phyloP scores from a whole-genome alignment of 768 basidiomycete species.

The Hygrocybe punicea region DNA sequence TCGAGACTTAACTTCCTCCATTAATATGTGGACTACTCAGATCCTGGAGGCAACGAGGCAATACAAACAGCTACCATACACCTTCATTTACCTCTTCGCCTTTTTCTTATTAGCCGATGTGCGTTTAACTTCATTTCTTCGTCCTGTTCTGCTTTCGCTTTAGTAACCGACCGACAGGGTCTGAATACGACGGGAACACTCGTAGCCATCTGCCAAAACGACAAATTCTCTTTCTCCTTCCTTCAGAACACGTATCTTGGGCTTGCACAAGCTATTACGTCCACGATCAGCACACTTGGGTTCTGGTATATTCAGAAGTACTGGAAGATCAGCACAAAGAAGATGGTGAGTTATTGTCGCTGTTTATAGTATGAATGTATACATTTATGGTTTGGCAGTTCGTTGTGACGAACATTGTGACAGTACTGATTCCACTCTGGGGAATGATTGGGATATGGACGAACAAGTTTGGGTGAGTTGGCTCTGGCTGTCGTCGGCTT shows the following conservation, averaged over 20 bases:
- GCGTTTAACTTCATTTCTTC: constrained; percentile 17
- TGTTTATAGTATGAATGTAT: background rate
- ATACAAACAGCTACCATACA: constrained; percentile 75
- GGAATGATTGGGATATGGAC: constrained; percentile 88
- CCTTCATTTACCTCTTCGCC: constrained; percentile 73
- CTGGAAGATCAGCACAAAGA: constrained; percentile 77
- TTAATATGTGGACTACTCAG: constrained; percentile 31
- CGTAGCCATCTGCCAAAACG: constrained; percentile 73
- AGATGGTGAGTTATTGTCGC: constrained; percentile 52
- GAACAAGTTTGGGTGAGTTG: constrained; percentile 54
- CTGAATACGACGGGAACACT: constrained; percentile 78
- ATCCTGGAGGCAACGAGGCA: constrained; percentile 75
- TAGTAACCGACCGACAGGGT: constrained; percentile 44
- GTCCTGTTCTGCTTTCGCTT: background rate
- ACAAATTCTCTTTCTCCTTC: constrained; percentile 79
- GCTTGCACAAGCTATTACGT: constrained; percentile 71
- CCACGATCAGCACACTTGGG: constrained; percentile 64
- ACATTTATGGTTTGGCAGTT: constrained; percentile 44
- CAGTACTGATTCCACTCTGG: constrained; percentile 79
- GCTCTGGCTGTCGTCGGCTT: background rate
- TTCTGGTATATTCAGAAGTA: constrained; percentile 84
- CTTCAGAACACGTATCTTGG: constrained; percentile 78
- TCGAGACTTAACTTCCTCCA: background rate
- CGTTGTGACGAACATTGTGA: constrained; percentile 70
- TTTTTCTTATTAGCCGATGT: constrained; percentile 79